These are phyloP conservation scores for Baeospora myosura DNA, from an alignment of 1,284 basidiomycete genomes.

Conservation along the genomic window DNA sequence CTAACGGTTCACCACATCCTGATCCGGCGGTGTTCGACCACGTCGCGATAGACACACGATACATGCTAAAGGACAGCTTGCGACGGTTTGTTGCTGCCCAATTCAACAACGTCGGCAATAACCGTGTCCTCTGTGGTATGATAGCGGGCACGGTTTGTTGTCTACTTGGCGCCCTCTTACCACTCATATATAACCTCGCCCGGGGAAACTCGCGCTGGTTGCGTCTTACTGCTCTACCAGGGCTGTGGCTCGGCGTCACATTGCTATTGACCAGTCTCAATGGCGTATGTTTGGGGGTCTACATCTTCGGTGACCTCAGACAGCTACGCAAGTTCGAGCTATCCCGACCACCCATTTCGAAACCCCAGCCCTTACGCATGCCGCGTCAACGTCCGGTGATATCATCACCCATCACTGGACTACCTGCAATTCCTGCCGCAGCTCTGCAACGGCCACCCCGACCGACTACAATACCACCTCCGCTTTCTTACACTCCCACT, in stretches of 20 bases:
- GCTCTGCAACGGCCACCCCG: slow-evolving; percentile 13
- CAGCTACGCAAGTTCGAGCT: slow-evolving; percentile 75
- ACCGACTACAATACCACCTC: slow-evolving; percentile 11
- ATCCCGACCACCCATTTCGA: slow-evolving; percentile 51
- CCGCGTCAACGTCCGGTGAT: slow-evolving; percentile 15
- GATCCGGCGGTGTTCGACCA: slow-evolving; percentile 58
- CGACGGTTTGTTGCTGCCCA: slow-evolving; percentile 62
- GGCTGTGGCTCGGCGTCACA: slow-evolving; percentile 62
- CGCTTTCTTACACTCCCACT: slow-evolving; percentile 13
- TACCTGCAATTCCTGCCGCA: slow-evolving; percentile 11
- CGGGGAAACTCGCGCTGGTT: slow-evolving; percentile 41
- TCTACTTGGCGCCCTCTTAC: slow-evolving; percentile 40
- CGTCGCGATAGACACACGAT: slow-evolving; percentile 47
- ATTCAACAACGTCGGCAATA: slow-evolving; percentile 69
- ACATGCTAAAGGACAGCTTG: slow-evolving; percentile 56
- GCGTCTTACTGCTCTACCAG: slow-evolving; percentile 55
- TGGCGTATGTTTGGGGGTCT: slow-evolving; percentile 67
- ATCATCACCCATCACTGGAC: slow-evolving; percentile 17
- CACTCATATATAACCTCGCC: slow-evolving; percentile 44
- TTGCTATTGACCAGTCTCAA: slow-evolving; percentile 57
- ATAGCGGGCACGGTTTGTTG: slow-evolving; percentile 44
- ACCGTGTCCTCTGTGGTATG: slow-evolving; percentile 62
- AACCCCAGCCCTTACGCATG: slow-evolving; percentile 32
- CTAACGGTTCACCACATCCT: slow-evolving; percentile 42
- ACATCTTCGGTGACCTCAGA: slow-evolving; percentile 72